phyloP scores from a whole-genome alignment of 345 rosid species.

The Citrus trifoliata region DNA sequence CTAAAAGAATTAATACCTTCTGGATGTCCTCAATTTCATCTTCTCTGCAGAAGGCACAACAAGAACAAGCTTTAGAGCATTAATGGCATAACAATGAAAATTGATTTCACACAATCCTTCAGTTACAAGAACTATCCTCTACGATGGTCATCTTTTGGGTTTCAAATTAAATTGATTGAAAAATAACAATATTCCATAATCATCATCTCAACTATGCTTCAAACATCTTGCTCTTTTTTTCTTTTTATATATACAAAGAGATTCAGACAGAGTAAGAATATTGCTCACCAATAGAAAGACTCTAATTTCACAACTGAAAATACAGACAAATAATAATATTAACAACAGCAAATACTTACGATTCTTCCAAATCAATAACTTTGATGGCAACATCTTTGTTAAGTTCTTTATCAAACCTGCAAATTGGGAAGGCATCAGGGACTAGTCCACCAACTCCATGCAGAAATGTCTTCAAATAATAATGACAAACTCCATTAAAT shows the following conservation, averaged over 20 bases:
- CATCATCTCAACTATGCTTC: not conserved
- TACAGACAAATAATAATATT: not conserved
- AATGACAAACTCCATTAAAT: not conserved
- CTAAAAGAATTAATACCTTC: slow-evolving; percentile 54
- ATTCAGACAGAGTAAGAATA: not conserved
- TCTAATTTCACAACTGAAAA: not conserved
- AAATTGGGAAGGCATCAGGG: slow-evolving; percentile 29
- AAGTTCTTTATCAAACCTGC: slow-evolving; percentile 94
- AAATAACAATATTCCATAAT: not conserved
- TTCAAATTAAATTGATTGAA: not conserved
- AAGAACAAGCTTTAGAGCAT: slow-evolving; percentile 19
- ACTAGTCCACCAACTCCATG: slow-evolving; percentile 2
- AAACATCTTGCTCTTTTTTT: not conserved
- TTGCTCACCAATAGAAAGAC: not conserved
- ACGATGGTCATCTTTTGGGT: not conserved
- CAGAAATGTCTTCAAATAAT: not conserved
- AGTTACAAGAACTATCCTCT: not conserved
- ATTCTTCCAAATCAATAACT: slow-evolving; percentile 98
- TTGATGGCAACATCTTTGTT: slow-evolving; percentile 97
- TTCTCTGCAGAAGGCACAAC: slow-evolving; percentile 57
- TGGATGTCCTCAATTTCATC: slow-evolving; percentile 99
- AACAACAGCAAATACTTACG: slow-evolving; percentile 54
- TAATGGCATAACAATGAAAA: not conserved
- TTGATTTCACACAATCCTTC: not conserved
- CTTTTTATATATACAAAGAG: not conserved